Conservation (phyloP, 2,329 filamentous ascomycete genomes). For the Aspergillus pseudoviridinutans region DNA sequence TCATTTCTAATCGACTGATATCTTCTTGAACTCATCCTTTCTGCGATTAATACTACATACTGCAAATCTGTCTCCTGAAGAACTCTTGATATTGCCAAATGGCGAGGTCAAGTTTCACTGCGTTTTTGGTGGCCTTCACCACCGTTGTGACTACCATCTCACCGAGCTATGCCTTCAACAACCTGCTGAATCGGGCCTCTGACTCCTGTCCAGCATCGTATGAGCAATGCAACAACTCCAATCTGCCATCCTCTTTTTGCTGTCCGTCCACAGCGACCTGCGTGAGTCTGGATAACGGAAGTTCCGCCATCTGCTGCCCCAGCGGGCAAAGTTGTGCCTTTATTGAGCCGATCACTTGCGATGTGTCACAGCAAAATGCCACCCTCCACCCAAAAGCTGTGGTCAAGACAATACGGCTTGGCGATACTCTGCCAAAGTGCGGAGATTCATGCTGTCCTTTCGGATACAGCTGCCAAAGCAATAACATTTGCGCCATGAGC, state of each 20-base stretch:
- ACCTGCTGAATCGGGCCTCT: conserved; percentile 20
- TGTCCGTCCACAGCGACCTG: conserved; percentile 41
- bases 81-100: conserved; percentile 7
- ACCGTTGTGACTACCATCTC: conserved; percentile 19
- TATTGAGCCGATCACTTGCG: conserved; percentile 43
- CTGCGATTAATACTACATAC: neutral
- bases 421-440: conserved; percentile 39
- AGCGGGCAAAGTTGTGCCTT: conserved; percentile 36
- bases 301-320: conserved; percentile 46
- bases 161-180: conserved; percentile 15
- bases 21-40: neutral
- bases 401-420: conserved; percentile 42
- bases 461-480: conserved; percentile 41
- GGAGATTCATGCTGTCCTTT: conserved; percentile 44
- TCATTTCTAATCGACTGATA: neutral
- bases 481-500: conserved; percentile 27
- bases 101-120: conserved; percentile 10
- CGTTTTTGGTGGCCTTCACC: conserved; percentile 19
- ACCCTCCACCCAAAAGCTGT: conserved; percentile 32
- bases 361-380: conserved; percentile 41
- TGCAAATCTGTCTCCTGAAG: neutral
- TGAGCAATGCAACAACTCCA: conserved; percentile 32
- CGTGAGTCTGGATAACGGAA: conserved; percentile 39
- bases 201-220: conserved; percentile 32
- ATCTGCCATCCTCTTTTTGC: conserved; percentile 42